Evolutionary conservation across 225 moss, liverwort and hornwort genomes (phyloP).

Genomic region (Antitrichia curtipendula): DNA sequence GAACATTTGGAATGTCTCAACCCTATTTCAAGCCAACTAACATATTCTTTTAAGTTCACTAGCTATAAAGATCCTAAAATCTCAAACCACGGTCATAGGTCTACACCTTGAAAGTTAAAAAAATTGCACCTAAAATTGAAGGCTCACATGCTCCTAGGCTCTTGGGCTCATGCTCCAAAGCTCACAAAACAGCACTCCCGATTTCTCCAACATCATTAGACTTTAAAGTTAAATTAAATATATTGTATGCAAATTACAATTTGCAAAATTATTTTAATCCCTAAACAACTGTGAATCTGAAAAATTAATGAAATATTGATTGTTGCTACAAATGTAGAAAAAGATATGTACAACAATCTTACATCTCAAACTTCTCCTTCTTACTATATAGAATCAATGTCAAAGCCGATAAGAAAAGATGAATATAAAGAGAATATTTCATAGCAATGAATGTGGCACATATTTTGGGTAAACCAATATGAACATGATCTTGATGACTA

Average conservation of each 20-base stretch:
- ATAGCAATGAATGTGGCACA: background rate
- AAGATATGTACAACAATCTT: background rate
- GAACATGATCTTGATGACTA: fast-evolving
- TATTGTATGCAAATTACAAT: background rate
- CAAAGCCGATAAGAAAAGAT: fast-evolving
- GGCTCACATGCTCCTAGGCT: no score
- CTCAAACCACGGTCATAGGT: no score
- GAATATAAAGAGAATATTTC: background rate
- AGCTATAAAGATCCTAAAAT: no score
- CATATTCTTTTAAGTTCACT: no score
- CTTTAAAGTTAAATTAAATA: background rate
- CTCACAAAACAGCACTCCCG: no score
- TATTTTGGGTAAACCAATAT: background rate
- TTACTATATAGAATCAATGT: background rate
- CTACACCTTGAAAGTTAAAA: no score
- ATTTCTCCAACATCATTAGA: background rate
- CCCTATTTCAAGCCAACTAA: no score
- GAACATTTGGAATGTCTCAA: no score
- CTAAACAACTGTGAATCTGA: background rate
- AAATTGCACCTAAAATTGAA: no score
- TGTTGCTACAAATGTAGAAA: no score
- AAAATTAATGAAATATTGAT: background rate
- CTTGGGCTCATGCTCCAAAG: no score
- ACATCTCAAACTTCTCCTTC: background rate
- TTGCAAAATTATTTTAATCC: background rate